These are phyloP conservation scores for Melampsora abietis-canadensis DNA, from an alignment of 1,284 basidiomycete species.

Conservation along the genomic window DNA sequence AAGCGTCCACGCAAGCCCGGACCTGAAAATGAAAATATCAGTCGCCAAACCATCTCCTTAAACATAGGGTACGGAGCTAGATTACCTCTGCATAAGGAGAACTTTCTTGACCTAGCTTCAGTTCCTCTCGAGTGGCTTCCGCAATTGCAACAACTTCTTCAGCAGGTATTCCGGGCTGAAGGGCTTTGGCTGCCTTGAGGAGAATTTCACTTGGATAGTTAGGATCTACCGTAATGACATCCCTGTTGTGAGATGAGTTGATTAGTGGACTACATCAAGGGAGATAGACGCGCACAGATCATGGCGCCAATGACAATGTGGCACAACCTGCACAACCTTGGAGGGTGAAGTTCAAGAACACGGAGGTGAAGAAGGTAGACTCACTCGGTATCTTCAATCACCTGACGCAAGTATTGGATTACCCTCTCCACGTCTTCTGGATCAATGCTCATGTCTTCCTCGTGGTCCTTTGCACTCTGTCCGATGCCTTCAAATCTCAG, in stretches of 20 bases:
- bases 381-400: slow-evolving; percentile 31
- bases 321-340: too few relatives aligned
- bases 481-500: too few relatives aligned
- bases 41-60: too few relatives aligned
- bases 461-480: too few relatives aligned
- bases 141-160: slow-evolving; percentile 10
- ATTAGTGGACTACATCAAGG: too few relatives aligned
- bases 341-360: too few relatives aligned
- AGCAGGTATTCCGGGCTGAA: slow-evolving; percentile 16
- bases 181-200: slow-evolving; percentile 20
- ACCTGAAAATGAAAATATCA: slow-evolving; percentile 18
- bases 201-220: slow-evolving; percentile 25
- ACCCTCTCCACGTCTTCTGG: slow-evolving; percentile 23
- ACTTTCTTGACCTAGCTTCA: slow-evolving; percentile 53
- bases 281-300: too few relatives aligned
- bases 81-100: slow-evolving; percentile 80
- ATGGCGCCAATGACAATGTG: too few relatives aligned
- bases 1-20: slow-evolving; percentile 71
- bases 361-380: background rate
- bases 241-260: background rate
- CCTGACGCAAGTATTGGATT: slow-evolving; percentile 14
- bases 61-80: background rate
- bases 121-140: slow-evolving; percentile 15
- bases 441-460: slow-evolving; percentile 8
- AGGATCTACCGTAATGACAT: slow-evolving; percentile 13